Evolutionary conservation across 208 protist species (phyloP).

Genomic region (Crithidia mellificae): DNA sequence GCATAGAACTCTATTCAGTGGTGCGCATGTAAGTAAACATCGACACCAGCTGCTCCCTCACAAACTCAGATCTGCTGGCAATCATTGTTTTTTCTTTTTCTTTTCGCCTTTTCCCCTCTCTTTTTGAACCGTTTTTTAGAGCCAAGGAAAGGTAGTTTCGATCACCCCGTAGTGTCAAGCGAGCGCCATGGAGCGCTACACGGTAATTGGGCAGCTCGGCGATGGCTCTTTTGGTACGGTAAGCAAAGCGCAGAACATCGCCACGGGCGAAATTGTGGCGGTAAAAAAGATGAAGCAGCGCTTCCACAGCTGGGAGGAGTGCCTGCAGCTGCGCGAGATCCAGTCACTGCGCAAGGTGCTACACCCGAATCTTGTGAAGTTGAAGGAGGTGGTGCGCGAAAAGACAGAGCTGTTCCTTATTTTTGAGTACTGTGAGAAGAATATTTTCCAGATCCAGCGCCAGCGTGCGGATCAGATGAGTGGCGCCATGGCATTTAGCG

Average conservation of each 20-base stretch:
- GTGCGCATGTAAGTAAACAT: no score
- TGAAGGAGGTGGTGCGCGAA: slow-evolving; percentile 97
- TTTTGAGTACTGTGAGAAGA: slow-evolving; percentile 97
- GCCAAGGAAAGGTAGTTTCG: no score
- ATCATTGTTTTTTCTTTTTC: no score
- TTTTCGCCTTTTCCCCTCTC: no score
- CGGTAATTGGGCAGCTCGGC: slow-evolving; percentile 92
- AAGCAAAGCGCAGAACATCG: slow-evolving; percentile 88
- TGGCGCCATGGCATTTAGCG: no score
- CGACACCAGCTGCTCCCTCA: no score
- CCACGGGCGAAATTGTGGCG: slow-evolving; percentile 94
- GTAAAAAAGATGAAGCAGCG: slow-evolving; percentile 99
- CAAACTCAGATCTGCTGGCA: no score
- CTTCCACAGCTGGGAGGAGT: slow-evolving; percentile 97
- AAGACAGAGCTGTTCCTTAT: slow-evolving; percentile 97
- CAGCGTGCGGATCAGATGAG: no score
- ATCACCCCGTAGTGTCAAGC: no score
- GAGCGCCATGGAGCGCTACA: slow-evolving; percentile 95
- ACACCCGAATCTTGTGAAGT: slow-evolving; percentile 97
- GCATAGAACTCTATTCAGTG: no score
- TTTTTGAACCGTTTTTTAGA: no score
- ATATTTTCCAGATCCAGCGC: slow-evolving; percentile 90
- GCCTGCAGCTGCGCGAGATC: slow-evolving; percentile 94
- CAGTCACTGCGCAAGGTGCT: slow-evolving; percentile 92
- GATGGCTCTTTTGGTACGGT: slow-evolving; percentile 97